Conservation (phyloP, 805 yeast species). For the Spathaspora boniae region DNA sequence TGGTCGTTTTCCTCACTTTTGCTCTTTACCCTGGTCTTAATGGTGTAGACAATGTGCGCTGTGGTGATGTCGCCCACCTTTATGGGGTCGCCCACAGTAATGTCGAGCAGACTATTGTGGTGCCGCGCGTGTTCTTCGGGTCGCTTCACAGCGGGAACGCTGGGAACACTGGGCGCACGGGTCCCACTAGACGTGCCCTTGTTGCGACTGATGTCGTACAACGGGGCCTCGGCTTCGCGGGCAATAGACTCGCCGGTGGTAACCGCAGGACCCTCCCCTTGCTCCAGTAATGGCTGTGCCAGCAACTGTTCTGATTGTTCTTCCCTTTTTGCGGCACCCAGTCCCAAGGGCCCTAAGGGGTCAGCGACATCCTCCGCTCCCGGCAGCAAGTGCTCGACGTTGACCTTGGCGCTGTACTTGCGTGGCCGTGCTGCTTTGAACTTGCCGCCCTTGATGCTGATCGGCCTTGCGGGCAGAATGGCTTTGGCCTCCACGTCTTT, state of each 20-base stretch:
- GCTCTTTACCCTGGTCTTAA: conserved; percentile 57
- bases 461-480: conserved; percentile 20
- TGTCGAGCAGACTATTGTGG: conserved; percentile 46
- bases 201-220: conserved; percentile 38
- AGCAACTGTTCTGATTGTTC: conserved; percentile 16
- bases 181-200: not conserved
- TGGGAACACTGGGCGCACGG: too few species aligned
- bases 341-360: conserved; percentile 28
- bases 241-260: conserved; percentile 28
- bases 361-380: conserved; percentile 9
- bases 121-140: conserved; percentile 10
- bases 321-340: conserved; percentile 9
- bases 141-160: too few species aligned
- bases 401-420: conserved; percentile 25
- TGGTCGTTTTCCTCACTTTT: conserved; percentile 24
- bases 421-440: conserved; percentile 30
- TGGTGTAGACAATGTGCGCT: conserved; percentile 84
- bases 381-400: conserved; percentile 25
- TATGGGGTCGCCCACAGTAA: conserved; percentile 84
- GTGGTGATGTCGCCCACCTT: conserved; percentile 88
- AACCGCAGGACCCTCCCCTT: conserved; percentile 16
- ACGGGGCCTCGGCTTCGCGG: conserved; percentile 51
- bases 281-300: conserved; percentile 10
- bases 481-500: conserved; percentile 9
- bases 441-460: conserved; percentile 25